Evolutionary conservation across 331 rosid genomes (phyloP), one percentile per base, ranked within the genome.

Genomic region (Stylosanthes scabra): DNA sequence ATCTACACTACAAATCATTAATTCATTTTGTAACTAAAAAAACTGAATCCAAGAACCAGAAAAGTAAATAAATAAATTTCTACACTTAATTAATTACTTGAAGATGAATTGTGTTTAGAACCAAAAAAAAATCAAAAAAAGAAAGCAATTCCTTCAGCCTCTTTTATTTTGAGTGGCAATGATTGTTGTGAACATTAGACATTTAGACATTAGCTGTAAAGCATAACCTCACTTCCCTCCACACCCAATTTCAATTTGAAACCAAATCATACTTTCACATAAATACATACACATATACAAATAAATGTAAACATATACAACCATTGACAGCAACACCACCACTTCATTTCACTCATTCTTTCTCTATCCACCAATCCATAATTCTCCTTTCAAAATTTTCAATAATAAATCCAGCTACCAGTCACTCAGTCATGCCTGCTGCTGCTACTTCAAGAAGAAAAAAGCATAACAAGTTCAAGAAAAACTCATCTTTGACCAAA

Each of bases 401-500:
- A 20, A 20, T 4, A 34, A 34, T 34, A 4, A 47, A 20, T 45
- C 3, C n/a, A 83, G 34, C 90, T 39, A 89, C 81, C 78, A 78
- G 72, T 20, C 25, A 20, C 6, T 89, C 91, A 83, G 44, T 77
- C 15, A 85, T 85, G 89, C 86, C 89, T 68, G 29, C 77, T 41
- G 44, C 77, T 41, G 34, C 74, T 71, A 74, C 85, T 71, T 74
- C 85, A 51, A 75, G 76, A 41, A 80, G 70, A 51, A 84, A 51
- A 84, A 40, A 62, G 9, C 81, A 27, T 34, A 84, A 70, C 29
- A 45, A 80, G 28, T 3, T 65, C 77, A 77, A 63, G 20, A 72
- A 70, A 59, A 51, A 3, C 42, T 34, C 28, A 72, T 49, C 63
- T 68, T 75, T 58, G 39, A 52, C 72, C 13, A 1, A 14, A 27